Percentiles rank a stretch among this genome's conserved stretches.
These are phyloP conservation scores for Aspergillus niger DNA, from an alignment of 2,329 filamentous ascomycete species.

Conservation along the genomic window DNA sequence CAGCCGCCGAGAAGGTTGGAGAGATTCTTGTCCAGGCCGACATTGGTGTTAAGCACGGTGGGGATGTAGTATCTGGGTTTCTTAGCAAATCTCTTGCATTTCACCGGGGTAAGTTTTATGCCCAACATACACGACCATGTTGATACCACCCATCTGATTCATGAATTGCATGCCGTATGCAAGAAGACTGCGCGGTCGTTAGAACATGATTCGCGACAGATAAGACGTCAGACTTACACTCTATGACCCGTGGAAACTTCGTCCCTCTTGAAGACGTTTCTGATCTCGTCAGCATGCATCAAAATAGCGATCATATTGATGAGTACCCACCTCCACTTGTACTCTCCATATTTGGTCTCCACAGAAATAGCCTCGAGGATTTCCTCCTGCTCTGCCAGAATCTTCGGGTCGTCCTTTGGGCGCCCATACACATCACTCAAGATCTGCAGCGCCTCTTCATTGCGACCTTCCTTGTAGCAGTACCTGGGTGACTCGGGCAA, in stretches of 20 bases:
- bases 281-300: neutral
- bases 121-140: conserved; percentile 41
- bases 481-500: conserved; percentile 44
- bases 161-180: conserved; percentile 52
- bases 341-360: conserved; percentile 36
- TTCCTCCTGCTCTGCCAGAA: conserved; percentile 34
- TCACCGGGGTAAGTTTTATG: neutral
- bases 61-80: conserved; percentile 21
- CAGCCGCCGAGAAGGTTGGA: conserved; percentile 29
- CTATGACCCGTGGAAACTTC: conserved; percentile 46
- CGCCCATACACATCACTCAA: conserved; percentile 31
- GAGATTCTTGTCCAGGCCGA: conserved; percentile 26
- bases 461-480: conserved; percentile 46
- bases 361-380: conserved; percentile 50
- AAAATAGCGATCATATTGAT: neutral
- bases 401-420: conserved; percentile 23
- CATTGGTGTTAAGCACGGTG: conserved; percentile 26
- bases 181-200: conserved; percentile 34
- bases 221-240: conserved; percentile 30
- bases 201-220: neutral
- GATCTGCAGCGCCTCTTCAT: conserved; percentile 34
- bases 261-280: conserved; percentile 45
- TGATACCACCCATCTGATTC: conserved; percentile 55
- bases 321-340: conserved; percentile 35
- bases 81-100: neutral